phyloP scores from a whole-genome alignment of 331 rosid genomes.

The Malus hybrid region DNA sequence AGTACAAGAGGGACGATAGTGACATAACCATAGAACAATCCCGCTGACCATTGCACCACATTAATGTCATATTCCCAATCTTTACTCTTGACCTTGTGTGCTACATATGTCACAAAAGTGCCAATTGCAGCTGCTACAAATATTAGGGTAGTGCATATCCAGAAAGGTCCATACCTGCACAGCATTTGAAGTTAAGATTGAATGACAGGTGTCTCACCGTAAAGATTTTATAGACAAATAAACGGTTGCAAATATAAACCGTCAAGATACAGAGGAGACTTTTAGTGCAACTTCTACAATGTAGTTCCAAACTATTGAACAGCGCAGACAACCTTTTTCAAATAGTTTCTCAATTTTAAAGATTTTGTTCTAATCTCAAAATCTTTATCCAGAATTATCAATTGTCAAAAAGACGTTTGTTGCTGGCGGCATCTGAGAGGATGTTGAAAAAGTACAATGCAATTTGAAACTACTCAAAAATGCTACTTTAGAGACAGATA shows the following conservation, averaged over 20 bases:
- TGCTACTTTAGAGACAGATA: not conserved
- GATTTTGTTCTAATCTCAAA: not conserved
- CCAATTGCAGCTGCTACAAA: constrained; percentile 94
- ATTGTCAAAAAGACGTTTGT: not conserved
- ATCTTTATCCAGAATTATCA: not conserved
- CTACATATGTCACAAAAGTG: constrained; percentile 80
- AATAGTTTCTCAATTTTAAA: not conserved
- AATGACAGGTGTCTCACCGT: not conserved
- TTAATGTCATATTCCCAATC: constrained; percentile 93
- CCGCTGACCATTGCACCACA: constrained; percentile 92
- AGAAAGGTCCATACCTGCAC: constrained; percentile 91
- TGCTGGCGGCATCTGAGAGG: not conserved
- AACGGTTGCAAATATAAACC: not conserved
- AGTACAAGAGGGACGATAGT: constrained; percentile 70
- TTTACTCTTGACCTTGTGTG: constrained; percentile 71
- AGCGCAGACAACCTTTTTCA: not conserved
- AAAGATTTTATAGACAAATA: not conserved
- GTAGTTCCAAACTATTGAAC: not conserved
- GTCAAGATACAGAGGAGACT: not conserved
- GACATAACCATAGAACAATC: constrained; percentile 90
- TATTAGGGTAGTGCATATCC: constrained; percentile 94
- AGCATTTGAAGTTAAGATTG: constrained; percentile 13
- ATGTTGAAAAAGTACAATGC: not conserved
- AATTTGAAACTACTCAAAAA: not conserved
- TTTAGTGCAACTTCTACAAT: not conserved